Base-by-base conservation (phyloP, 2,329 filamentous ascomycete genomes). In the Alternaria sp. region DNA sequence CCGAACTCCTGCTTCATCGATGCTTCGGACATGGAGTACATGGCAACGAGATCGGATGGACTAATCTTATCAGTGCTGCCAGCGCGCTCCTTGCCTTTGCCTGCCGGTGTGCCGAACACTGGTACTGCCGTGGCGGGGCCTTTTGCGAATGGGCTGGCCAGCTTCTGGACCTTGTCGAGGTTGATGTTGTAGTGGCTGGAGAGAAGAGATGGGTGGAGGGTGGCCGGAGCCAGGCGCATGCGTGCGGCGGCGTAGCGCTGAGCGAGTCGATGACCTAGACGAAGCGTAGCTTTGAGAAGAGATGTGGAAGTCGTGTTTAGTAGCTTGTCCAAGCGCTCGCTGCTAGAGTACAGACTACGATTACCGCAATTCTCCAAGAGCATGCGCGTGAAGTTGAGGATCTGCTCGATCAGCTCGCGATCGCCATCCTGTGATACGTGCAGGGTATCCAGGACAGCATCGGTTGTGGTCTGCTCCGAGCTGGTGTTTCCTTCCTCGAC, bases 341-440 rank as follows among this genome's bases (percentile, higher is more conserved):
- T 98, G 83, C 95, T 99, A 62, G 91, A 92, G 78, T 98, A 99
- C 71, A 99, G 89, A 81, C 94, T 97, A 69, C 96, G 87, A 76
- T 99, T 99, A 61, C 94, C 95, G 79, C 95, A 99, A 76, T 97
- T 95, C 77, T 98, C 93, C 53, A 98, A 82, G 30, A 99, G 85
- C 78, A 97, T 87, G 63, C 90, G 88, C 22, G 94, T 97, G 79
- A 99, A 99, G 69, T 87, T 85, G 62, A 99, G 84, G 55, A 98
- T 86, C 30, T 87, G 85, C 76, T 97, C 90, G 57, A 98, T 82
- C 63, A 99, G 85, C 73, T 91, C 84, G 69, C 89, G 85, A 78
- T 99, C 95, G 68, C 92, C 94, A 72, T 97, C 91, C 55, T 85
- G 75, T 3, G 86, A 83, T 76, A 90, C 93, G 28, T 89, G 90